phyloP scores from a whole-genome alignment of 2,329 filamentous ascomycete genomes.

The Paecilomyces dactylethromorphus region DNA sequence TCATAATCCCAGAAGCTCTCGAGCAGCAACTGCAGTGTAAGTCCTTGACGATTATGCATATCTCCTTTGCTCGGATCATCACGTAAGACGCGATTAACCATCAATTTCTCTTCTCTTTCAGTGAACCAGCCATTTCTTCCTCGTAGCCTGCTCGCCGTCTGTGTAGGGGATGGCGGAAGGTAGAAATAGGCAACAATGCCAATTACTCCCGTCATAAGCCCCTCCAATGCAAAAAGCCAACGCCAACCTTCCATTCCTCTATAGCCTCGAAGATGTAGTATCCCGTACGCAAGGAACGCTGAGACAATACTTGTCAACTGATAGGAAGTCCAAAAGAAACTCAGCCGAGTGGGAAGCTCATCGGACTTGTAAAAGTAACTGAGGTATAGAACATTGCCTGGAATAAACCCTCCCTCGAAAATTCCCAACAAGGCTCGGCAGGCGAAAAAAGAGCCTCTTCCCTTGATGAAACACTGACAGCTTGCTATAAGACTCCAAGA shows the following conservation, averaged over 20 bases:
- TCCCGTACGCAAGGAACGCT: conserved; percentile 41
- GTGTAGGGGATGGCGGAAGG: conserved; percentile 58
- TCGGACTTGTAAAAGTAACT: conserved; percentile 69
- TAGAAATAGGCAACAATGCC: conserved; percentile 53
- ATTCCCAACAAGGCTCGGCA: conserved; percentile 42
- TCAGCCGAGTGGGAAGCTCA: conserved; percentile 62
- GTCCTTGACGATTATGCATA: conserved; percentile 55
- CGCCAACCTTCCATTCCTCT: conserved; percentile 36
- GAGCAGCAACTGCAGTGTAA: conserved; percentile 44
- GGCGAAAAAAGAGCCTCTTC: conserved; percentile 34
- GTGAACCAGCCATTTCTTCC: conserved; percentile 60
- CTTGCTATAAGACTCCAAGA: conserved; percentile 50
- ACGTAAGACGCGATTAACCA: conserved; percentile 57
- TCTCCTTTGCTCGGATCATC: conserved; percentile 53
- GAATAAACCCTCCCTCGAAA: conserved; percentile 49
- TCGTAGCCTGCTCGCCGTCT: conserved; percentile 56
- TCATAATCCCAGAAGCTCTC: conserved; percentile 49
- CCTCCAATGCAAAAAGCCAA: conserved; percentile 37
- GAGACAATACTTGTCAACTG: conserved; percentile 40
- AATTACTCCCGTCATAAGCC: conserved; percentile 47
- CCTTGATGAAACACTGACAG: conserved; percentile 46
- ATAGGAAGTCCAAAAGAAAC: conserved; percentile 65
- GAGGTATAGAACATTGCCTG: conserved; percentile 49
- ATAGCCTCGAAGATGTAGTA: conserved; percentile 31
- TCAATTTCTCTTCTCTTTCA: conserved; percentile 62